A percentile compares a stretch with the other conserved stretches of the same genome.
Evolutionary conservation across 176 grass and related monocot species (phyloP).

Genomic region (Paspalum vaginatum): DNA sequence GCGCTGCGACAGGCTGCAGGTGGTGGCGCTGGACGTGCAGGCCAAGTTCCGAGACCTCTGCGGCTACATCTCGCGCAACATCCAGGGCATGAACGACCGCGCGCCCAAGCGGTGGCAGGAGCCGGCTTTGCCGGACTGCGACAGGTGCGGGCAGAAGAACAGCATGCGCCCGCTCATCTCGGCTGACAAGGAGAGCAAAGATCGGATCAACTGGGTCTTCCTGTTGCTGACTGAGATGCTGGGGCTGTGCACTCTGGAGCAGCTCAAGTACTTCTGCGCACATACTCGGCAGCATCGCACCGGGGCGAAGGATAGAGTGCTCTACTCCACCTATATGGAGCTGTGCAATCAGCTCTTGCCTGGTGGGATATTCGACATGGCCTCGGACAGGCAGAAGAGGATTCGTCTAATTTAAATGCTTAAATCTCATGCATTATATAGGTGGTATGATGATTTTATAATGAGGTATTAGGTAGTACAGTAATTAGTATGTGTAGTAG

Average conservation of each 20-base stretch:
- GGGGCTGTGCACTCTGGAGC: slow-evolving; percentile 53
- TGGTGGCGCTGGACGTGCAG: slow-evolving; percentile 10
- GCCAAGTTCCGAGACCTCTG: slow-evolving; percentile 42
- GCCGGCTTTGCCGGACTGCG: slow-evolving; percentile 36
- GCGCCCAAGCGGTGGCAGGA: slow-evolving; percentile 33
- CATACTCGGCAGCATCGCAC: slow-evolving; percentile 53
- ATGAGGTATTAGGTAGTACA: too few species aligned
- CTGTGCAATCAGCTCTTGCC: slow-evolving; percentile 64
- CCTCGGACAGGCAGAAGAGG: not conserved
- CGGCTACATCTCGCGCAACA: slow-evolving; percentile 23
- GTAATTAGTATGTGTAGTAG: too few species aligned
- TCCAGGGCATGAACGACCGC: slow-evolving; percentile 47
- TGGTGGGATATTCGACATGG: slow-evolving; percentile 7
- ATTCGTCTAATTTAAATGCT: not conserved
- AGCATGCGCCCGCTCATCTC: slow-evolving; percentile 47
- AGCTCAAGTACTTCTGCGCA: slow-evolving; percentile 68
- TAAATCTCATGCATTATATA: not conserved
- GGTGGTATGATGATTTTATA: too few species aligned
- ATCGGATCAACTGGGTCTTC: slow-evolving; percentile 72
- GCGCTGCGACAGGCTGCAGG: not conserved
- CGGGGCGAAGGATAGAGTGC: slow-evolving; percentile 57
- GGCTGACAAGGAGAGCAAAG: slow-evolving; percentile 24
- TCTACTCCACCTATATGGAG: slow-evolving; percentile 51
- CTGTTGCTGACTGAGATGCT: slow-evolving; percentile 54
- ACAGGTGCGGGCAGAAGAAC: slow-evolving; percentile 16